Evolutionary conservation across 139 green algal species (phyloP), one percentile per base, ranked within the genome.

Genomic region (Tetradesmus lagerheimii): DNA sequence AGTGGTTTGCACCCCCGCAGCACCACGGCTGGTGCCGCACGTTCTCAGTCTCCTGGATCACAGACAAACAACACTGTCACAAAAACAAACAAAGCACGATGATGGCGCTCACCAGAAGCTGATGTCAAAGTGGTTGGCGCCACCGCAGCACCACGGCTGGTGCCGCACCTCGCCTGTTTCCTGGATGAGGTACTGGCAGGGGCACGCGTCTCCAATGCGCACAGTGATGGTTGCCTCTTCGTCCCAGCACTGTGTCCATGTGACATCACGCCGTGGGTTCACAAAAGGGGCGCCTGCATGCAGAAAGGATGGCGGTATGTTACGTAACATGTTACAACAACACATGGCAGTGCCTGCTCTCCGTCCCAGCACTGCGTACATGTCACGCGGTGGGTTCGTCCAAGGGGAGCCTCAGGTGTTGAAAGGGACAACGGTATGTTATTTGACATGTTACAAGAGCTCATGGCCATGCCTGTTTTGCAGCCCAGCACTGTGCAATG

Each of bases 71-170:
- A 66, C 53, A 66, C 14, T 5, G 6, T 50, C 9, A 15, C 6
- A 50, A 50, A 50, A 5, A 50, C 5, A 5, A 50, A 50, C 43
- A 50, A 15, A 9, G 6, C 47, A 62, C 8, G 20, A 20, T n/a
- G n/a, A n/a, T n/a, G n/a, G n/a, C n/a, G n/a, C 25, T 71, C 9
- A 71, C 57, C 57, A 71, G 85, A 84, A 83, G 45, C 43, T 84
- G 16, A 89, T 34, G 47, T 89, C 85, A 75, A 89, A 89, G 71
- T 89, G 85, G 71, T 89, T 89, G 39, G 80, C 50, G 31, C 85
- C 85, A 3, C 85, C 85, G n/a, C 85, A 89, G 45, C 85, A 89
- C 85, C 85, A 89, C 8, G 64, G 31, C 71, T 89, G 85, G 25
- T 38, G 79, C 18, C 85, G 39, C 2, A 89, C 35, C 83, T 88